These are phyloP conservation scores for Pezicula carpinea DNA, from an alignment of 2,329 filamentous ascomycete species.

Conservation along the genomic window DNA sequence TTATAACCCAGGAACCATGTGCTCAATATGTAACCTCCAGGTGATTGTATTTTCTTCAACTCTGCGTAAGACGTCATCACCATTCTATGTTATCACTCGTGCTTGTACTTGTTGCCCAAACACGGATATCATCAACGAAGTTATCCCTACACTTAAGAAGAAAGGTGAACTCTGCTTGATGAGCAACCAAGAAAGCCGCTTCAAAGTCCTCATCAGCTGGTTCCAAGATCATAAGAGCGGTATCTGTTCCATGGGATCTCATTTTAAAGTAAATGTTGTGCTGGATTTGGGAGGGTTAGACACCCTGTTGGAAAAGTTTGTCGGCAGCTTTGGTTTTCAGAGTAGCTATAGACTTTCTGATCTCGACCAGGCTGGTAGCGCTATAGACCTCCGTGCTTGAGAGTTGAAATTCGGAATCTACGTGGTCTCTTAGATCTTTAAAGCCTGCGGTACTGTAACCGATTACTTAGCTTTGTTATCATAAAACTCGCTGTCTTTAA, in stretches of 20 bases:
- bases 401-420: too few relatives aligned
- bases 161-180: conserved; percentile 87
- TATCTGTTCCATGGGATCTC: conserved; percentile 83
- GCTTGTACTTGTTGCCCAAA: conserved; percentile 73
- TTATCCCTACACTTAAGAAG: conserved; percentile 77
- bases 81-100: neutral
- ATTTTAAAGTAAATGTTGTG: conserved; percentile 92
- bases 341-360: neutral
- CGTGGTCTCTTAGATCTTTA: too few relatives aligned
- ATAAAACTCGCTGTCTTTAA: too few relatives aligned
- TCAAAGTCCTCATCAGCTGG: conserved; percentile 64
- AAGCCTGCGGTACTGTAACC: too few relatives aligned
- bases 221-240: conserved; percentile 79
- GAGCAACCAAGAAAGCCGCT: conserved; percentile 74
- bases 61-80: neutral
- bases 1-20: too few relatives aligned
- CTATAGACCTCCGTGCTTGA: too few relatives aligned
- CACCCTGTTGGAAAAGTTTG: conserved; percentile 72
- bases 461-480: too few relatives aligned
- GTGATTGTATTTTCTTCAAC: too few relatives aligned
- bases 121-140: conserved; percentile 81
- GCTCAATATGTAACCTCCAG: too few relatives aligned
- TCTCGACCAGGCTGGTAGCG: too few relatives aligned
- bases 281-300: conserved; percentile 65
- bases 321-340: neutral